Conservation (phyloP, 495 filamentous ascomycete genomes). For the Bryoglossum gracile region DNA sequence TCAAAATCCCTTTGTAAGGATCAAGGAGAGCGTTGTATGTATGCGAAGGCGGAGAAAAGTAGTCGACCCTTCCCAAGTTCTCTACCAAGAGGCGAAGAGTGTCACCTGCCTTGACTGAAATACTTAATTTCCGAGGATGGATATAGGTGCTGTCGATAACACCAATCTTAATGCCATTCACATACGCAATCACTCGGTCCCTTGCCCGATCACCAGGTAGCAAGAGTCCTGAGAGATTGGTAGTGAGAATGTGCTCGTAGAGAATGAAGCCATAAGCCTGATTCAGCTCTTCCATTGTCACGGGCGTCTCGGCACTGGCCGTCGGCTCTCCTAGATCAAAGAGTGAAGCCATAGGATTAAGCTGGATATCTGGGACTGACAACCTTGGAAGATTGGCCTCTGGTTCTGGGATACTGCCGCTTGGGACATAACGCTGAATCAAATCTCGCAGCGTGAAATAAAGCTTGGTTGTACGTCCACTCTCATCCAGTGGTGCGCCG, state of each 20-base stretch:
- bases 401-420: not conserved
- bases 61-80: slow-evolving; percentile 41
- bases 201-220: slow-evolving; percentile 34
- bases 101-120: slow-evolving; percentile 32
- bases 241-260: slow-evolving; percentile 31
- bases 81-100: slow-evolving; percentile 37
- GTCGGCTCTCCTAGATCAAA: not conserved
- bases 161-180: slow-evolving; percentile 32
- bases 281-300: slow-evolving; percentile 39
- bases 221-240: slow-evolving; percentile 25
- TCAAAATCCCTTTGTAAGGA: slow-evolving; percentile 38
- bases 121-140: slow-evolving; percentile 26
- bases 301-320: slow-evolving; percentile 12
- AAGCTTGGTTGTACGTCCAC: slow-evolving; percentile 36
- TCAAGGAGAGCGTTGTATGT: slow-evolving; percentile 26
- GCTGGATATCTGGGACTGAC: not conserved
- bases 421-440: slow-evolving; percentile 29
- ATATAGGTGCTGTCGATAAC: slow-evolving; percentile 39
- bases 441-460: slow-evolving; percentile 33
- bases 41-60: slow-evolving; percentile 26
- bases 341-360: not conserved
- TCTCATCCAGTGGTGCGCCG: slow-evolving; percentile 40
- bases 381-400: not conserved
- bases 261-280: slow-evolving; percentile 37
- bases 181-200: slow-evolving; percentile 39